Percentiles rank a stretch among this genome's conserved stretches.
phyloP scores from a whole-genome alignment of 257 asterid genomes.

The Apocynum venetum region DNA sequence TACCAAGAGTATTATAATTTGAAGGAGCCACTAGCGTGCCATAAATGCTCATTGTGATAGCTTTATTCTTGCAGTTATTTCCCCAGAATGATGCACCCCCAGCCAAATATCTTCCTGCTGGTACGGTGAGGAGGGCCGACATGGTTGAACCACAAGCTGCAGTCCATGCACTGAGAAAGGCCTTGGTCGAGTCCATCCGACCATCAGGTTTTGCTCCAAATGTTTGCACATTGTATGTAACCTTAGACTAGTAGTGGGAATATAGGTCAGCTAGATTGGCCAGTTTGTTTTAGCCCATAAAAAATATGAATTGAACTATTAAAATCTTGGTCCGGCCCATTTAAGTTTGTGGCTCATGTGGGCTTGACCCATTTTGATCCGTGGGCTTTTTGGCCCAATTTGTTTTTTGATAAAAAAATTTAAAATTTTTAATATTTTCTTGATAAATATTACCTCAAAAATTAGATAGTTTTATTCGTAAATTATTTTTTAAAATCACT shows the following conservation, averaged over 20 bases:
- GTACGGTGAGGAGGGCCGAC: conserved; percentile 21
- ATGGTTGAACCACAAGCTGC: conserved; percentile 17
- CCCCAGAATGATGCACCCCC: conserved; percentile 32
- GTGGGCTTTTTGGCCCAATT: no score
- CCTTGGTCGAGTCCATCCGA: conserved; percentile 37
- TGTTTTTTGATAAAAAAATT: no score
- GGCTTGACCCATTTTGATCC: no score
- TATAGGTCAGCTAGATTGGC: no score
- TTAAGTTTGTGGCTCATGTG: no score
- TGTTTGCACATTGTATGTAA: conserved; percentile 32
- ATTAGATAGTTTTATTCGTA: no score
- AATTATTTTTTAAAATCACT: no score
- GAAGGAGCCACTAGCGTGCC: conserved; percentile 68
- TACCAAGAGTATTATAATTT: conserved; percentile 35
- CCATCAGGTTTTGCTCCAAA: conserved; percentile 51
- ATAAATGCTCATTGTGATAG: conserved; percentile 36
- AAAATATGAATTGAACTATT: no score
- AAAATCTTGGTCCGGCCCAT: no score
- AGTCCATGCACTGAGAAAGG: conserved; percentile 50
- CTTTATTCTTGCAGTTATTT: conserved; percentile 36
- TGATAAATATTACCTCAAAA: no score
- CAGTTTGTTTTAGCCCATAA: no score
- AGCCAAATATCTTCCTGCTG: conserved; percentile 40
- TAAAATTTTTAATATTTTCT: no score
- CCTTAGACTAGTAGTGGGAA: not conserved